Percentiles rank a stretch among this genome's conserved stretches.
phyloP scores from a whole-genome alignment of 2,329 filamentous ascomycete species.

The Neophaeococcomyces mojaviensis region DNA sequence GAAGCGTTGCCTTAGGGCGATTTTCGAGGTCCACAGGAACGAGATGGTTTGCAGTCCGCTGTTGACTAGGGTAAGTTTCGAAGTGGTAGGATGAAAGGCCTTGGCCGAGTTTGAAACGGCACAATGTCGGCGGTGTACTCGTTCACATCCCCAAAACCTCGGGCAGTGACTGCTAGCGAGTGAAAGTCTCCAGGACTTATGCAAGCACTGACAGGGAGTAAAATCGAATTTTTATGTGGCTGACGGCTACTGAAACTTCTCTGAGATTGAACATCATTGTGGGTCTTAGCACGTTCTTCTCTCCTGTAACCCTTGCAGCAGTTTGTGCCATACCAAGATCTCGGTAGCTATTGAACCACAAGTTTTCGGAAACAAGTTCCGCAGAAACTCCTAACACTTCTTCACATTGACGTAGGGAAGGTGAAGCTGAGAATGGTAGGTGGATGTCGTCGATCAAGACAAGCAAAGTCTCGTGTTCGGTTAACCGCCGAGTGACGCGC shows the following conservation, averaged over 20 bases:
- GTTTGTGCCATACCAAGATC: too few species aligned
- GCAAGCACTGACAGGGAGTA: background rate
- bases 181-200: background rate
- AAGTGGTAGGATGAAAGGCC: slow-evolving; percentile 1
- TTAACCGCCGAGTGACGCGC: background rate
- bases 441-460: background rate
- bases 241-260: too few species aligned
- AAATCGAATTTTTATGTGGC: too few species aligned
- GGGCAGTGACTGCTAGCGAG: background rate
- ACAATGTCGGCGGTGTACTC: background rate
- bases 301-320: too few species aligned
- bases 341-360: too few species aligned
- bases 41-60: background rate
- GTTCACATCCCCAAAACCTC: background rate
- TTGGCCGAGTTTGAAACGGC: background rate
- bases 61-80: slow-evolving; percentile 7
- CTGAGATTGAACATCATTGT: too few species aligned
- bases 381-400: too few species aligned
- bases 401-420: background rate
- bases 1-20: background rate
- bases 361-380: too few species aligned
- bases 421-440: background rate
- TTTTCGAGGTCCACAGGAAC: background rate
- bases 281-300: too few species aligned
- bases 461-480: background rate